These are phyloP conservation scores for Aphanocladium album DNA, from an alignment of 2,329 filamentous ascomycete genomes.

Conservation along the genomic window DNA sequence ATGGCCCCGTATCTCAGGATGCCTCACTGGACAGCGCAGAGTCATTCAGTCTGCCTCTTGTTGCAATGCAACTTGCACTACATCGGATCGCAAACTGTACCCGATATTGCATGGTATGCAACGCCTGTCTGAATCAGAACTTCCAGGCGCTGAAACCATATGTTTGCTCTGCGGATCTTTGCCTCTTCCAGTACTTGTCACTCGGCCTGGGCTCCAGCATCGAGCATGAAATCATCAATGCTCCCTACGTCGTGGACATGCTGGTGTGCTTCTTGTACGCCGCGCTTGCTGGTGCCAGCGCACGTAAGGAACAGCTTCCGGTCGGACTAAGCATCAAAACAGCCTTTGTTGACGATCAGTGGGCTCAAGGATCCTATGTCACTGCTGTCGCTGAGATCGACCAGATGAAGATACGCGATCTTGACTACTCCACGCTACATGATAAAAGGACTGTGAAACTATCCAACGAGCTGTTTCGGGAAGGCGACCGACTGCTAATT, in stretches of 20 bases:
- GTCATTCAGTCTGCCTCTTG: conserved; percentile 46
- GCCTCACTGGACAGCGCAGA: conserved; percentile 25
- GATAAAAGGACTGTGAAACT: not conserved
- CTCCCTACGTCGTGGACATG: conserved; percentile 79
- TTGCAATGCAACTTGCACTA: conserved; percentile 69
- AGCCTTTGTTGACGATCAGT: conserved; percentile 16
- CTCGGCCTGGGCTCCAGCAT: conserved; percentile 82
- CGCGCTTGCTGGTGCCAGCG: conserved; percentile 38
- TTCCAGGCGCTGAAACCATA: conserved; percentile 72
- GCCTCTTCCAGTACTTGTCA: conserved; percentile 81
- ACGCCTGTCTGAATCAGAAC: conserved; percentile 58
- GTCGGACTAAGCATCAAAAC: conserved; percentile 35
- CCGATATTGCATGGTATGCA: conserved; percentile 83
- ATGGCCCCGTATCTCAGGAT: conserved; percentile 22
- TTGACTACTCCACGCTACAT: not conserved
- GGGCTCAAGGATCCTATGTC: not conserved
- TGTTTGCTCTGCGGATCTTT: conserved; percentile 71
- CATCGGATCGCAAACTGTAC: conserved; percentile 76
- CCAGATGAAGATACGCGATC: not conserved
- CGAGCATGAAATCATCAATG: conserved; percentile 75
- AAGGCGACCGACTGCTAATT: not conserved
- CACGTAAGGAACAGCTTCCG: conserved; percentile 44
- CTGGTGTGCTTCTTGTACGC: conserved; percentile 76
- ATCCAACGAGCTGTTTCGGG: not conserved
- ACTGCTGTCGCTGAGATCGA: not conserved